These are phyloP conservation scores for Aspergillus pseudonomiae DNA, from an alignment of 2,329 filamentous ascomycete species.

Conservation along the genomic window DNA sequence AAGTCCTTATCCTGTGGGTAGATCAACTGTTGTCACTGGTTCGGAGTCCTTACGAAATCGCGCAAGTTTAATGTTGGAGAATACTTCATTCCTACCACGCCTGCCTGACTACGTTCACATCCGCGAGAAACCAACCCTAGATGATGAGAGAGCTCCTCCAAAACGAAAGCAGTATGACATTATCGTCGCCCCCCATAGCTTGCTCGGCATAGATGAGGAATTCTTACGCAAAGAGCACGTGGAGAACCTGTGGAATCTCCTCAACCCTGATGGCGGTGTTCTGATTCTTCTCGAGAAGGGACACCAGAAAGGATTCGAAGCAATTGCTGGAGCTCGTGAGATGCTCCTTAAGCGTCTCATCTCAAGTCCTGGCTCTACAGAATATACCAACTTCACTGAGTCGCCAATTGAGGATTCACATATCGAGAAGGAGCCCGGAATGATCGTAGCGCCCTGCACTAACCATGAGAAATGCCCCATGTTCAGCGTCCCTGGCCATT, in stretches of 20 bases:
- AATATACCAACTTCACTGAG: conserved; percentile 43
- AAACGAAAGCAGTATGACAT: conserved; percentile 82
- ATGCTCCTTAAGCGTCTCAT: conserved; percentile 78
- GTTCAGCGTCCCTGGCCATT: conserved; percentile 73
- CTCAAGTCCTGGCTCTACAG: conserved; percentile 56
- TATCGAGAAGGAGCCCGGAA: conserved; percentile 58
- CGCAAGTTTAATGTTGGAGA: conserved; percentile 74
- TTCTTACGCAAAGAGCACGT: conserved; percentile 77
- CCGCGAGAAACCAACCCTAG: conserved; percentile 59
- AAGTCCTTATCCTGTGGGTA: conserved; percentile 57
- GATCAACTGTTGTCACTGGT: conserved; percentile 78
- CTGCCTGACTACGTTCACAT: conserved; percentile 82
- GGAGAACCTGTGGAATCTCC: conserved; percentile 85
- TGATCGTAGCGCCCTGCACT: conserved; percentile 73
- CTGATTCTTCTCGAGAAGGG: conserved; percentile 90
- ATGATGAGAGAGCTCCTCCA: conserved; percentile 57
- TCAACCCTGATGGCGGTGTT: conserved; percentile 82
- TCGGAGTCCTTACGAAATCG: conserved; percentile 75
- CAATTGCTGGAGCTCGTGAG: conserved; percentile 80
- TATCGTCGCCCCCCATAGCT: conserved; percentile 82
- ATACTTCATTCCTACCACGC: conserved; percentile 89
- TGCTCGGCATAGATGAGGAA: conserved; percentile 76
- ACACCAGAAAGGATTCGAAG: conserved; percentile 87
- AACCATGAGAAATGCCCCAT: conserved; percentile 88
- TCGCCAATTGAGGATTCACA: conserved; percentile 28